Base-by-base conservation (phyloP, 2,329 filamentous ascomycete genomes). In the Cercospora janseana region DNA sequence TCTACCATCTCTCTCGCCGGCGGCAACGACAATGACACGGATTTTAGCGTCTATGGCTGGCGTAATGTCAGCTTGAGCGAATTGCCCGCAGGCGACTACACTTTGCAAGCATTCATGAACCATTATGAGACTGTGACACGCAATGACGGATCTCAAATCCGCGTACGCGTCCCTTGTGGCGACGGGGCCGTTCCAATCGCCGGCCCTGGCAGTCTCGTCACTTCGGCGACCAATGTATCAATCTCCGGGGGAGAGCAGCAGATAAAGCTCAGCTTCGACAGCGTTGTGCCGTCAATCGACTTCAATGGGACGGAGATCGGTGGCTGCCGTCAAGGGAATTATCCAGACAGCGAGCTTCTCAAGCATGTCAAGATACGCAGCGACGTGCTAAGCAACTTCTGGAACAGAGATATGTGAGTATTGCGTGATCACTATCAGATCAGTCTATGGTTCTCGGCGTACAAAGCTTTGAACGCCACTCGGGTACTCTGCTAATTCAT, bases 331-430 rank as follows among this genome's bases (percentile, higher is more conserved):
- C 69, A 71, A 46, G 69, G 67, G n/a, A 71, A 70, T 46, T 70
- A 70, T 43, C 52, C 58, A 23, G 67, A 70, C 21, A 68, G 63
- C 0, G 58, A 64, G 5, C 51, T 51, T 3, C 45, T 70, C 2
- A 70, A 69, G 48, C 54, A 68, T 41, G 42, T 70, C 57, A 71
- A 70, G 54, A 70, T 70, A 12, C 67, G 66, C 16, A 70, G 69
- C 48, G 51, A 64, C n/a, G 61, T 59, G 26, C 53, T 71, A 21
- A 69, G 66, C 60, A 52, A 61, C 2, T 71, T 67, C 37, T 70
- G 66, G 68, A 60, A 61, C 42, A 63, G 66, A 43, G 63, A 69
- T 29, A 54, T 42, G 35, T 37, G 27, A 27, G 38, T 43, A 20
- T 12, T 13, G 15, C 6, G n/a, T n/a, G n/a, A n/a, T n/a, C n/a